These are phyloP conservation scores for Puccinia triticina DNA, from an alignment of 1,284 basidiomycete species.

Conservation along the genomic window DNA sequence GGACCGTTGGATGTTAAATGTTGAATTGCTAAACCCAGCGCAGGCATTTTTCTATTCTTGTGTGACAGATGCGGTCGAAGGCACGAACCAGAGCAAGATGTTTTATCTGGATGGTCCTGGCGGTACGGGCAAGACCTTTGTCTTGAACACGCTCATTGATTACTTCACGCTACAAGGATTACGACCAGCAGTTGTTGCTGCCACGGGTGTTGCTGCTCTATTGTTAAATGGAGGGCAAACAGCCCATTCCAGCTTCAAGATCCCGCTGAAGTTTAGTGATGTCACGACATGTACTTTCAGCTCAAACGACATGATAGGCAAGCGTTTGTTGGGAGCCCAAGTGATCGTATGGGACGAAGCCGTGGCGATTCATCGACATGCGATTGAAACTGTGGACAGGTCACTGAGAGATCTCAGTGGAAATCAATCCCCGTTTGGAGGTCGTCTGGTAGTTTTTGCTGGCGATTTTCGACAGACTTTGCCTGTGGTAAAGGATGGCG, in stretches of 20 bases:
- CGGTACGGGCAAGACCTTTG: too few relatives aligned
- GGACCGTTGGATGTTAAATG: too few relatives aligned
- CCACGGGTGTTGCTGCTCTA: slow-evolving; percentile 64
- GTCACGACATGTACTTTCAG: too few relatives aligned
- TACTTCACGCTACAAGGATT: too few relatives aligned
- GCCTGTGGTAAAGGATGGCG: not conserved
- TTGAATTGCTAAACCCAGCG: too few relatives aligned
- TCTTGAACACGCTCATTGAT: not conserved
- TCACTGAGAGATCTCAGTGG: not conserved
- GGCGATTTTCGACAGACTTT: slow-evolving; percentile 12
- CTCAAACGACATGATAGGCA: not conserved
- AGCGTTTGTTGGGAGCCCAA: too few relatives aligned
- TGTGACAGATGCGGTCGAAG: too few relatives aligned
- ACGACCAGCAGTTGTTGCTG: not conserved
- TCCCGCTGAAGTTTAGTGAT: slow-evolving; percentile 57
- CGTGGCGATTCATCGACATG: not conserved
- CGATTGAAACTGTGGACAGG: slow-evolving; percentile 4
- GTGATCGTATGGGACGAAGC: too few relatives aligned
- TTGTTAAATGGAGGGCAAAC: slow-evolving; percentile 63
- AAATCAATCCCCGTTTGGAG: not conserved
- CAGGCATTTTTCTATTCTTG: too few relatives aligned
- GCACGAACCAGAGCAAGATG: too few relatives aligned
- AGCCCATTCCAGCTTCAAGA: slow-evolving; percentile 63
- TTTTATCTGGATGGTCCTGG: not conserved
- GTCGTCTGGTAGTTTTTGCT: not conserved